Base-by-base conservation (phyloP, 1,284 basidiomycete species). In the Apiotrichum sp. region DNA sequence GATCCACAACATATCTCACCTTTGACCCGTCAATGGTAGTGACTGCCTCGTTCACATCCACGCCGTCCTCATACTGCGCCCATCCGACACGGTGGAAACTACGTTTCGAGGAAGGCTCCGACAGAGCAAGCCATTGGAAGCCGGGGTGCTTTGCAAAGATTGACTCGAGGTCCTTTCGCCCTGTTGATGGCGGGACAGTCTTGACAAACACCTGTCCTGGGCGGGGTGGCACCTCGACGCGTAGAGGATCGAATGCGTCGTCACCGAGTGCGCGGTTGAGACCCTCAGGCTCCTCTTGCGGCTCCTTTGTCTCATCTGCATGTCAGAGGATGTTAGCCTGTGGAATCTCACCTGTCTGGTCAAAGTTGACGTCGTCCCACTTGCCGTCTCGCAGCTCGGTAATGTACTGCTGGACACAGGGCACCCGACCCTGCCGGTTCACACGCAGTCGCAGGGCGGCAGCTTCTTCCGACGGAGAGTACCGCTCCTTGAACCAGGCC, bases 401-500 rank as follows among this genome's bases (percentile, higher is more conserved):
- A 60, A 92, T 68, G 74, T 93, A 95, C 46, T 79, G 74, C 63
- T 84, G 81, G 51, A 86, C 75, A 62, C 84, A 81, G 32, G 86
- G 85, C 67, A 82, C 84, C 83, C 89, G 88, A 6, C 89, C 91
- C 65, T 87, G 84, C 72, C 84, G 86, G 73, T 87, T 84, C 58
- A 91, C 82, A 64, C 89, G 81, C 58, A 79, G 80, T 63, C 93
- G 85, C 69, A 91, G 78, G 46, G 80, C 80, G 52, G 81, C 80
- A 67, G 81, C 82, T 65, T 89, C 87, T 48, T 83, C 78, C 22
- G 83, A 74, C 52, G 86, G 85, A 55, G 89, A 88, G 78, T 97
- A 97, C 73, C 89, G 89, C 79, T 97, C 93, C 58, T 85, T 83
- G 79, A 95, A 96, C 93, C 93, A 97, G 8, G 88, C 86, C 22